A percentile compares a stretch with the other conserved stretches of the same genome.
Conservation (phyloP, 257 asterid genomes). For the Scutellaria barbata region DNA sequence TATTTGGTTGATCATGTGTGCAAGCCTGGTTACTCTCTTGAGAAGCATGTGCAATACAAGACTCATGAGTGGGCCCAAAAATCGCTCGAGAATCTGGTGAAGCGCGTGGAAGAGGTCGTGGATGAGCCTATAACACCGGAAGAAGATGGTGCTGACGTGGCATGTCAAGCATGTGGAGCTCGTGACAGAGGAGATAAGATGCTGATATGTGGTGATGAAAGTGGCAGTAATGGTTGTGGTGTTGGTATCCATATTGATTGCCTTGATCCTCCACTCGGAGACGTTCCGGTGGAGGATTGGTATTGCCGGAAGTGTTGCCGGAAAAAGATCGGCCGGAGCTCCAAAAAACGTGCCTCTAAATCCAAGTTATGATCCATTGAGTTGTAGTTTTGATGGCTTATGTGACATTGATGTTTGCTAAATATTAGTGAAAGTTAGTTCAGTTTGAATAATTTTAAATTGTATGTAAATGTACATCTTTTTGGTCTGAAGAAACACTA, state of each 20-base stretch:
- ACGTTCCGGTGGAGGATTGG: constrained; percentile 76
- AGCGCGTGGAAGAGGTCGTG: constrained; percentile 47
- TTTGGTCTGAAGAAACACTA: neutral
- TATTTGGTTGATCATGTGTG: constrained; percentile 93
- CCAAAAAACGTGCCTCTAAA: constrained; percentile 42
- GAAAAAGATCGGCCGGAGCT: constrained; percentile 27
- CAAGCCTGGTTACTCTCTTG: constrained; percentile 83
- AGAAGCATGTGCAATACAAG: constrained; percentile 76
- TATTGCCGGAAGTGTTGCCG: constrained; percentile 51
- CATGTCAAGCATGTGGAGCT: constrained; percentile 59
- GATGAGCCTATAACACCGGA: constrained; percentile 49
- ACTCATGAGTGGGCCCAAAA: constrained; percentile 81
- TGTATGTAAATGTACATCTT: neutral
- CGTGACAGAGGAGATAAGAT: constrained; percentile 70
- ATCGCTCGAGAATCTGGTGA: constrained; percentile 52
- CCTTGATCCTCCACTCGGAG: constrained; percentile 74
- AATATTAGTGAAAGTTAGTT: neutral
- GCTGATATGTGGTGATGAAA: constrained; percentile 78
- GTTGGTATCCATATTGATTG: constrained; percentile 66
- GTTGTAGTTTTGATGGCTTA: neutral
- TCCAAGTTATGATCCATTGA: constrained; percentile 28
- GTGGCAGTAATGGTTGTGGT: constrained; percentile 67
- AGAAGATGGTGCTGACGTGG: constrained; percentile 40
- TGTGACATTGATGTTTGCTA: constrained; percentile 13
- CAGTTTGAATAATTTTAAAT: neutral